phyloP scores from a whole-genome alignment of 257 asterid species.

The Nicotiana undulata region DNA sequence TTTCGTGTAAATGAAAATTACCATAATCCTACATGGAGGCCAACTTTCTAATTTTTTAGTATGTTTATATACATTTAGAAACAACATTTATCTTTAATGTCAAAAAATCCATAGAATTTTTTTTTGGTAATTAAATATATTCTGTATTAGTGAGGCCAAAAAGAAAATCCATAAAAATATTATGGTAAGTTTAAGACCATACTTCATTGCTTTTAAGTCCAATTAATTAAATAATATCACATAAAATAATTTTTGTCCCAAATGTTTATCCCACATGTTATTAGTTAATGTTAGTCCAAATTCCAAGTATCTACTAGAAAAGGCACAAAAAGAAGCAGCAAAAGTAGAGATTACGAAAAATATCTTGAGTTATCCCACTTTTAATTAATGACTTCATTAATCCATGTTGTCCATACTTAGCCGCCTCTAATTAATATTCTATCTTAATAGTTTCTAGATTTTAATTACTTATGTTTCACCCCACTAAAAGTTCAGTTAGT shows the following conservation, averaged over 20 bases:
- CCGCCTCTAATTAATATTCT: not conserved
- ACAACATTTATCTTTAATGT: too few species aligned
- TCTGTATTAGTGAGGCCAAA: too few species aligned
- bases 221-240: too few species aligned
- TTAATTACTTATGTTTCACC: not conserved
- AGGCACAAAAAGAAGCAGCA: not conserved
- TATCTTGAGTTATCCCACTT: not conserved
- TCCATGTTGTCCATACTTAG: not conserved
- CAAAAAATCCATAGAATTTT: too few species aligned
- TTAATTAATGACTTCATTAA: not conserved
- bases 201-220: not conserved
- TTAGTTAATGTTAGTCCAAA: not conserved
- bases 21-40: not conserved
- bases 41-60: too few species aligned
- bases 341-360: not conserved
- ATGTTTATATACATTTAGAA: too few species aligned
- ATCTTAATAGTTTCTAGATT: not conserved
- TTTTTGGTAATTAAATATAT: too few species aligned
- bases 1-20: too few species aligned
- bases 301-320: not conserved
- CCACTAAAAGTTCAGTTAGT: constrained; percentile 18
- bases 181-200: too few species aligned
- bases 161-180: too few species aligned
- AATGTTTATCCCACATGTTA: not conserved
- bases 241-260: not conserved